Percentiles rank a stretch among this genome's conserved stretches.
Evolutionary conservation across 1,139 yeast genomes (phyloP).

Genomic region (Sugiyamaella neomexicana): DNA sequence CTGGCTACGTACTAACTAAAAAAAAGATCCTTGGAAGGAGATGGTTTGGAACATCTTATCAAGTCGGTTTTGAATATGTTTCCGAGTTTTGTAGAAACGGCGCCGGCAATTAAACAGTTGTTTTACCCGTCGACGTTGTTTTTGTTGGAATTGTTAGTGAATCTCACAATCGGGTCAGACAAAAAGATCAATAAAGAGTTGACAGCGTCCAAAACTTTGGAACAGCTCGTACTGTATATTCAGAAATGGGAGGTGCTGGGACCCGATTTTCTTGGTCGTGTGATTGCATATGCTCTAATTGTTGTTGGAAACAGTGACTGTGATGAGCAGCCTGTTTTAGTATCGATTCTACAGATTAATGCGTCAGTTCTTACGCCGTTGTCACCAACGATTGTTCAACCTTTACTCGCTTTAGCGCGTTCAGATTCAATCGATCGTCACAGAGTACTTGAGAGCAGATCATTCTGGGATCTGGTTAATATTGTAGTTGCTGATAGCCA

Average conservation of each 20-base stretch:
- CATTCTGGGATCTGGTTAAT: conserved; percentile 66
- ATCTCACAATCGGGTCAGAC: conserved; percentile 26
- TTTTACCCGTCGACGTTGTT: conserved; percentile 30
- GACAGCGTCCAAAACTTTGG: conserved; percentile 22
- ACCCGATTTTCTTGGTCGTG: conserved; percentile 38
- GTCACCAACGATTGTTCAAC: conserved; percentile 41
- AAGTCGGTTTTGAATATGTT: conserved; percentile 31
- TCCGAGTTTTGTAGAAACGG: conserved; percentile 32
- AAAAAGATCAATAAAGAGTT: conserved; percentile 15
- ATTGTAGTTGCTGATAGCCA: conserved; percentile 56
- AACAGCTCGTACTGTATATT: conserved; percentile 24
- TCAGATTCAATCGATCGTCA: conserved; percentile 47
- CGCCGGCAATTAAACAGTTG: conserved; percentile 27
- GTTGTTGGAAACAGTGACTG: conserved; percentile 38
- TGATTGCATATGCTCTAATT: conserved; percentile 29
- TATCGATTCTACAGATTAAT: conserved; percentile 19
- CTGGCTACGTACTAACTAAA: conserved; percentile 1
- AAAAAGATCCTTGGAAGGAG: conserved; percentile 18
- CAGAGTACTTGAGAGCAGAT: conserved; percentile 40
- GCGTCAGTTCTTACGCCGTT: conserved; percentile 23
- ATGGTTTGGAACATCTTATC: conserved; percentile 19
- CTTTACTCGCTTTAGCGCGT: conserved; percentile 54
- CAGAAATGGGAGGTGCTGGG: conserved; percentile 33
- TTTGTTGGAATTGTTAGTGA: conserved; percentile 31
- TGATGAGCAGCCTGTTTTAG: conserved; percentile 33